These are phyloP conservation scores for Saturnispora serradocipensis DNA, from an alignment of 805 yeast species.

Conservation along the genomic window DNA sequence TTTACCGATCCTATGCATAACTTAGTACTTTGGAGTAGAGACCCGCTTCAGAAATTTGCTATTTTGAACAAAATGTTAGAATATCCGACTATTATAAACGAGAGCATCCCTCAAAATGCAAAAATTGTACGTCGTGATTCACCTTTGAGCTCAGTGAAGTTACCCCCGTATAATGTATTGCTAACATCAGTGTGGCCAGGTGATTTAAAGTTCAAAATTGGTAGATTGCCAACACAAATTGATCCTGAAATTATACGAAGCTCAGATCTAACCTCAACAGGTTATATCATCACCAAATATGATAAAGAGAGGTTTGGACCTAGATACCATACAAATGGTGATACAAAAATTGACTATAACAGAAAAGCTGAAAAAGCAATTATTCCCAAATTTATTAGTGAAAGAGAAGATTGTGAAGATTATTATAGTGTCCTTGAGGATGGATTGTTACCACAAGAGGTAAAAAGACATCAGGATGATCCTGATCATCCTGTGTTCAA, in stretches of 20 bases:
- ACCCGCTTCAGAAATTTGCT: constrained; percentile 20
- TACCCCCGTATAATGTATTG: constrained; percentile 77
- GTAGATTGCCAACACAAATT: constrained; percentile 48
- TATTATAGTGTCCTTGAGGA: constrained; percentile 8
- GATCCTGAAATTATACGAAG: constrained; percentile 39
- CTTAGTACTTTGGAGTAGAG: constrained; percentile 61
- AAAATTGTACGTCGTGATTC: constrained; percentile 34
- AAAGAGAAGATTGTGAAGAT: constrained; percentile 31
- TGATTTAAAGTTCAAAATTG: constrained; percentile 47
- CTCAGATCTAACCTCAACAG: constrained; percentile 28
- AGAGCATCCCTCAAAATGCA: constrained; percentile 23
- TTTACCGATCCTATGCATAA: constrained; percentile 56
- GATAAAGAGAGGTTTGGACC: constrained; percentile 49
- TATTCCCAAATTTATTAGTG: constrained; percentile 54
- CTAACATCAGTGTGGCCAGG: constrained; percentile 76
- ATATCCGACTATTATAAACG: constrained; percentile 37
- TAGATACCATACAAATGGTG: constrained; percentile 35
- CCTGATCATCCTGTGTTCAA: constrained; percentile 19
- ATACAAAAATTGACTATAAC: constrained; percentile 27
- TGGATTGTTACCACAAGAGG: constrained; percentile 7
- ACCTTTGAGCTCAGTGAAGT: constrained; percentile 67
- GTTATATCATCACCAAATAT: constrained; percentile 39
- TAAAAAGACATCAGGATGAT: constrained; percentile 13
- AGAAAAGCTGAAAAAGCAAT: constrained; percentile 19
- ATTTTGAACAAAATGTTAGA: constrained; percentile 40